Percentiles rank a stretch among this genome's conserved stretches.
Evolutionary conservation across 1,139 yeast species (phyloP).

Genomic region (Taphrina pruni): DNA sequence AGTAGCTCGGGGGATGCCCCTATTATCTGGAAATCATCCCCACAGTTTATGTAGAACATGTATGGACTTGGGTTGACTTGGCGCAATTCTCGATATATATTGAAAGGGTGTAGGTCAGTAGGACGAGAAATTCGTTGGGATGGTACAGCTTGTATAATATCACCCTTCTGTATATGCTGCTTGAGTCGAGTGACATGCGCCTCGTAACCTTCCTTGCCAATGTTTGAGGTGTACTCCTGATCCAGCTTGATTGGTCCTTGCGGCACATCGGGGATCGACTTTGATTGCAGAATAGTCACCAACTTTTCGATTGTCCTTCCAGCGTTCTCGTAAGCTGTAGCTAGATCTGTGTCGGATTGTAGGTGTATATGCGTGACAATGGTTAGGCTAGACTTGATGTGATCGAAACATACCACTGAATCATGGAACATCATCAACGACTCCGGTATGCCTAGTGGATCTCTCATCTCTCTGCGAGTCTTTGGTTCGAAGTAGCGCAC

Average conservation of each 20-base stretch:
- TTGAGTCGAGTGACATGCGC: constrained; percentile 74
- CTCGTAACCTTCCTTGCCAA: constrained; percentile 94
- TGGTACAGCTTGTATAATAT: constrained; percentile 96
- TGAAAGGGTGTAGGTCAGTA: constrained; percentile 92
- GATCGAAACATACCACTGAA: constrained; percentile 86
- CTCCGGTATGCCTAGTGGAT: constrained; percentile 83
- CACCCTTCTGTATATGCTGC: constrained; percentile 84
- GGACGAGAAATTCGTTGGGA: constrained; percentile 96
- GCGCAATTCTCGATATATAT: constrained; percentile 89
- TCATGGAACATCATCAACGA: constrained; percentile 91
- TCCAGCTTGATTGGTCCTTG: constrained; percentile 71
- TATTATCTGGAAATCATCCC: constrained; percentile 82
- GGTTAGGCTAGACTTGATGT: constrained; percentile 90
- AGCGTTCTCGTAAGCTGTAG: constrained; percentile 63
- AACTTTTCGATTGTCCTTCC: constrained; percentile 63
- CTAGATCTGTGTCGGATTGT: constrained; percentile 51
- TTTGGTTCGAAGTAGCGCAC: constrained; percentile 93
- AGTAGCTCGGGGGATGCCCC: constrained; percentile 97
- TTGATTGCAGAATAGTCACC: constrained; percentile 60
- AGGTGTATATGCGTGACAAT: constrained; percentile 77
- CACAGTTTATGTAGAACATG: constrained; percentile 86
- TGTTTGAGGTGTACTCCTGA: constrained; percentile 78
- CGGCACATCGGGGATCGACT: constrained; percentile 59
- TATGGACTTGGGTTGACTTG: constrained; percentile 98
- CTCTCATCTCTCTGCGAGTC: constrained; percentile 74